Conservation (phyloP, 2,329 filamentous ascomycete species). For the Grosmannia clavigera region DNA sequence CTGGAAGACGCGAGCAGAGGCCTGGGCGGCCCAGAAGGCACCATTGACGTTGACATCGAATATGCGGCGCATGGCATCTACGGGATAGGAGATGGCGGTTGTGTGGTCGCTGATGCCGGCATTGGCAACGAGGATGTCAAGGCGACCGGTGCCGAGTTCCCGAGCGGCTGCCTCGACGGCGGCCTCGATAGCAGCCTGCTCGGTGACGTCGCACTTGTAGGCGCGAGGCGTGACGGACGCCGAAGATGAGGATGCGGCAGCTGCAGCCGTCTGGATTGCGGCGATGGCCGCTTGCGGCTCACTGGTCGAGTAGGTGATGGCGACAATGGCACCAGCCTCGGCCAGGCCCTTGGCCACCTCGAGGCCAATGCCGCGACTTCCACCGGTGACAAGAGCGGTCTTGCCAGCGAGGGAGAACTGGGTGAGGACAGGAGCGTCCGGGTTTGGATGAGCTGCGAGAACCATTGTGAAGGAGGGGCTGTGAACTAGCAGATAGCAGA, state of each 20-base stretch:
- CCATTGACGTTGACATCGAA: constrained; percentile 29
- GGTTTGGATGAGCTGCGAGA: constrained; percentile 18
- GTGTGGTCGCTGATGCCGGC: constrained; percentile 26
- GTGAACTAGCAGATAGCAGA: background rate
- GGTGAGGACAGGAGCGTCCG: constrained; percentile 18
- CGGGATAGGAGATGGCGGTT: constrained; percentile 26
- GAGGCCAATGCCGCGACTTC: constrained; percentile 3
- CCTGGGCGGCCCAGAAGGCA: constrained; percentile 30
- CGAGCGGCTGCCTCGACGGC: constrained; percentile 21
- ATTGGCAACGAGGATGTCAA: constrained; percentile 30
- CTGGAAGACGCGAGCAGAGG: constrained; percentile 17
- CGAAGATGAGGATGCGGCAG: background rate
- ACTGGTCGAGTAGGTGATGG: background rate
- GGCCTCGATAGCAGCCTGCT: constrained; percentile 17
- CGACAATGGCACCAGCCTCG: constrained; percentile 2
- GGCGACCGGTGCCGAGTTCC: constrained; percentile 18
- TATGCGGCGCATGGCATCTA: constrained; percentile 24
- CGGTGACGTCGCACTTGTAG: constrained; percentile 25
- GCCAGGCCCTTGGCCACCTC: constrained; percentile 1
- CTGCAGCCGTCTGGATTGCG: constrained; percentile 6
- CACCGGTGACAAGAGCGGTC: constrained; percentile 3
- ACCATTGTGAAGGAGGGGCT: constrained; percentile 13
- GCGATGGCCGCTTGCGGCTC: constrained; percentile 18
- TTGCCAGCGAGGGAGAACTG: constrained; percentile 14
- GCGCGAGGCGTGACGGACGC: constrained; percentile 11